phyloP scores from a whole-genome alignment of 2,329 filamentous ascomycete species.

The Herpotrichia juniperi region DNA sequence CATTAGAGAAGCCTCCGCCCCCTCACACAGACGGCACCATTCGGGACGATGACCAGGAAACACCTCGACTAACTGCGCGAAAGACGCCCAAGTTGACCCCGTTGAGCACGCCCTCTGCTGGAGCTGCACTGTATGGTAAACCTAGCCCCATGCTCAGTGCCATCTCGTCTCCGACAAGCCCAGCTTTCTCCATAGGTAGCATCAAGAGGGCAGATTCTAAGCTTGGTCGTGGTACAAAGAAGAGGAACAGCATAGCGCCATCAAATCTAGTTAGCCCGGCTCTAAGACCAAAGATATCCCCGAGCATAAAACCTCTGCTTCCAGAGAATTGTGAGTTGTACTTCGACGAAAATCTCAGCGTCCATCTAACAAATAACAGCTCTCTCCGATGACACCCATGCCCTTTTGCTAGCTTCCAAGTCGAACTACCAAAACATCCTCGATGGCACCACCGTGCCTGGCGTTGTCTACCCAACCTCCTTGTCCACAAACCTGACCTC shows the following conservation, averaged over 20 bases:
- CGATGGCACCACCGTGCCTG: constrained; percentile 88
- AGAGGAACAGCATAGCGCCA: constrained; percentile 61
- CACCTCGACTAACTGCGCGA: constrained; percentile 67
- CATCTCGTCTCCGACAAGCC: constrained; percentile 57
- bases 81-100: constrained; percentile 70
- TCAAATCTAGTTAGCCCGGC: constrained; percentile 81
- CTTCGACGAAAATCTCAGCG: background rate
- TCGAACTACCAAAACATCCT: constrained; percentile 98
- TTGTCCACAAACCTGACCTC: constrained; percentile 93
- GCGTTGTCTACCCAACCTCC: constrained; percentile 87
- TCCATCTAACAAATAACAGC: constrained; percentile 35
- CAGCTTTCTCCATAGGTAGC: constrained; percentile 32
- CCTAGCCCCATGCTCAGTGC: constrained; percentile 61
- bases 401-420: constrained; percentile 85
- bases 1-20: constrained; percentile 56
- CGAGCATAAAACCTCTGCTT: constrained; percentile 89
- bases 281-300: constrained; percentile 85
- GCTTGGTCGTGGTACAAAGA: constrained; percentile 40
- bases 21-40: constrained; percentile 58
- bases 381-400: constrained; percentile 64
- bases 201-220: constrained; percentile 40
- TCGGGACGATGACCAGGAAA: constrained; percentile 56
- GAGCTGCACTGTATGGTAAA: constrained; percentile 30
- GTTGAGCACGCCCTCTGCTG: constrained; percentile 54
- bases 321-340: constrained; percentile 67